Evolutionary conservation across 2,329 filamentous ascomycete genomes (phyloP).

Genomic region (Leptosphaerulina australis): DNA sequence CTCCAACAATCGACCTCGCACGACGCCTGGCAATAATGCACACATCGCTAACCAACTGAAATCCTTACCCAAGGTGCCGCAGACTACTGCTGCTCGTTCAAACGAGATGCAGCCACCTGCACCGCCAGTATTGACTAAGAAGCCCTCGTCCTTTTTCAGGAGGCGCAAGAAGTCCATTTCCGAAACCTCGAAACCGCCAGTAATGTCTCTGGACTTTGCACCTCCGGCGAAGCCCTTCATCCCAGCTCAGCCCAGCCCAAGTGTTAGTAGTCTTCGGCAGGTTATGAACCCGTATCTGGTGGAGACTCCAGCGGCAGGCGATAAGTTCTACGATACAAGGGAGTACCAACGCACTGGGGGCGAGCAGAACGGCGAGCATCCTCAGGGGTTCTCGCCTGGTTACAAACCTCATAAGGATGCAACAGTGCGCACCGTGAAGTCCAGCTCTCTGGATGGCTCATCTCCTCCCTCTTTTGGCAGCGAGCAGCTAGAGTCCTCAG

Average conservation of each 20-base stretch:
- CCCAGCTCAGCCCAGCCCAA: conserved; percentile 50
- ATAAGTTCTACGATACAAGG: conserved; percentile 37
- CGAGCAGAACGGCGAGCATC: conserved; percentile 45
- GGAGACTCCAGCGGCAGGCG: conserved; percentile 34
- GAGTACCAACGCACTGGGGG: conserved; percentile 36
- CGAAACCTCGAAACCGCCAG: conserved; percentile 68
- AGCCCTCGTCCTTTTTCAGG: conserved; percentile 92
- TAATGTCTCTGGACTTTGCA: conserved; percentile 55
- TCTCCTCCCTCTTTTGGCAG: conserved; percentile 31
- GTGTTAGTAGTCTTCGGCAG: conserved; percentile 79
- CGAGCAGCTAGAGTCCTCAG: conserved; percentile 35
- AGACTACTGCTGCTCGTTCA: conserved; percentile 32
- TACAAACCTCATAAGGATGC: conserved; percentile 75
- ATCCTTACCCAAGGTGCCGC: conserved; percentile 39
- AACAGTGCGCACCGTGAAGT: conserved; percentile 69
- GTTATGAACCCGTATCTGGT: conserved; percentile 84
- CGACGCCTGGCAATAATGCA: conserved; percentile 49
- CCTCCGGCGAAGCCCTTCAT: conserved; percentile 36
- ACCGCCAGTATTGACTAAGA: conserved; percentile 71
- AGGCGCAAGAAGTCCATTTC: conserved; percentile 87
- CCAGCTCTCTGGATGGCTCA: conserved; percentile 49
- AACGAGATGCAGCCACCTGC: conserved; percentile 32
- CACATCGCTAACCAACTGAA: conserved; percentile 58
- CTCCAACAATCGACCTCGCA: conserved; percentile 44
- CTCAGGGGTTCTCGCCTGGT: conserved; percentile 73